These are phyloP conservation scores for Gossypium trilobum DNA, from an alignment of 441 rosid species.

Conservation along the genomic window DNA sequence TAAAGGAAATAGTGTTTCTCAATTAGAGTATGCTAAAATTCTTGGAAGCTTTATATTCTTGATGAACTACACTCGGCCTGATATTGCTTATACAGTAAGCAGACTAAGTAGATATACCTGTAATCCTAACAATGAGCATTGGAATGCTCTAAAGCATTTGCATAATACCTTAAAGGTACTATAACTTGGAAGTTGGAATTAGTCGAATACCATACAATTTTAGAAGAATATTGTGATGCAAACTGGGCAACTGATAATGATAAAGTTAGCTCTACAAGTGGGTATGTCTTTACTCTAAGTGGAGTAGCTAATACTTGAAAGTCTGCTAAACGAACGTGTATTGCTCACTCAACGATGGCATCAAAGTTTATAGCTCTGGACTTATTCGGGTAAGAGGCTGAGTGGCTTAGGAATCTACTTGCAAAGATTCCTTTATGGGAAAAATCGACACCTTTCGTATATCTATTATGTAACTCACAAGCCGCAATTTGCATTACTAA, in stretches of 20 bases:
- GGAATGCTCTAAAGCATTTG: background rate
- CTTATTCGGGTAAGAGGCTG: too few relatives aligned
- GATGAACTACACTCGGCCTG: background rate
- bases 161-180: background rate
- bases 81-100: background rate
- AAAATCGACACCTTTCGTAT: too few relatives aligned
- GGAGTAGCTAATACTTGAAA: background rate
- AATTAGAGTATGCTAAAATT: too few relatives aligned
- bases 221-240: background rate
- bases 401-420: too few relatives aligned
- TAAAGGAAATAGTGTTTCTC: background rate
- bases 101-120: background rate
- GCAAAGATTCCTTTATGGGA: too few relatives aligned
- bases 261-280: background rate
- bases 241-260: background rate
- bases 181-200: background rate
- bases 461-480: too few relatives aligned
- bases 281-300: background rate
- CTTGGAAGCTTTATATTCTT: background rate
- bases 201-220: background rate
- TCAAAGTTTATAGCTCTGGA: background rate
- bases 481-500: too few relatives aligned
- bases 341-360: background rate
- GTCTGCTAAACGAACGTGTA: background rate
- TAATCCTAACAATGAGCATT: background rate